Evolutionary conservation across 176 grass and related monocot species (phyloP), one percentile per base, ranked within the genome.

Genomic region (Olyra latifolia): DNA sequence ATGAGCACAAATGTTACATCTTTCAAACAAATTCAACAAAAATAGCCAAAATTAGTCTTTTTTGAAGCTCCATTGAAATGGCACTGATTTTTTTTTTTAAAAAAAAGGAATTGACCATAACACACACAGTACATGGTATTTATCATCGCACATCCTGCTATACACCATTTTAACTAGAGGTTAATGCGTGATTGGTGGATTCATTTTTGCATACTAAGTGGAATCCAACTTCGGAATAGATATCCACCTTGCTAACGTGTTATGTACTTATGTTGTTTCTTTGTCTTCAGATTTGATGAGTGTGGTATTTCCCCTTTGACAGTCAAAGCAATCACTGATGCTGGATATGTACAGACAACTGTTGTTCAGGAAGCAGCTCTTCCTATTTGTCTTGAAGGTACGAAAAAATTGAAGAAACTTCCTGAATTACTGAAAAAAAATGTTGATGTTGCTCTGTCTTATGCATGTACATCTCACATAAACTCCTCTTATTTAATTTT

Each of bases 381-480:
- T 94, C 88, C 92, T 78, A 19, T 94, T 32, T 90, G 86, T 71
- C 87, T 98, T 81, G 92, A 94, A 74, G 95, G 95, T 98, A 91
- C 30, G 4, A 24, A 62, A 19, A 71, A 35, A 62, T 62, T 41
- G 14, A 72, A 32, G 6, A 17, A 66, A 47, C 48, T 74, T 48
- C 9, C 0, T 27, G 32, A 80, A 40, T 47, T 39, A 6, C 57
- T 1, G 11, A 12, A 27, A 38, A 49, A 0, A 41, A 15, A 50
- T 56, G 52, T 20, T 63, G 22, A 40, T 62, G 58, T 82, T 72
- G 35, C 43, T 40, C 20, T 1, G 63, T 53, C 44, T 64, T 82
- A 74, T 42, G 69, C 15, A 15, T 53, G 16, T 30, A 54, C 80
- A 43, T 28, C 68, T 74, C n/a, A 10, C 32, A 15, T 53, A 3